phyloP scores from a whole-genome alignment of 768 basidiomycete genomes.

The Tricholoma terreum region DNA sequence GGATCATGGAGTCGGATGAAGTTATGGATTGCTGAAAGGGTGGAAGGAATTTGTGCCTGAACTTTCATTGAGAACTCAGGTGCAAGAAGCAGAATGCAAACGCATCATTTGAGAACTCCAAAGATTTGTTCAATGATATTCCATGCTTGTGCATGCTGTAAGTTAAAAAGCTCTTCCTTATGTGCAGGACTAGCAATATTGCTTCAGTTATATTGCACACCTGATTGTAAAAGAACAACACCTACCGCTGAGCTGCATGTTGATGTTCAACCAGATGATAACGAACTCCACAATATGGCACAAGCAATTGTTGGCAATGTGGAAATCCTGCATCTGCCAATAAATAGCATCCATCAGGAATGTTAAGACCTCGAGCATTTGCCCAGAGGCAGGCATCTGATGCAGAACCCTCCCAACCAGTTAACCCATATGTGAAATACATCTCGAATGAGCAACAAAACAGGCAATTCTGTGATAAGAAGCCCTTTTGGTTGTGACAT shows the following conservation, averaged over 20 bases:
- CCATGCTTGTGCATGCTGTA: too few relatives aligned
- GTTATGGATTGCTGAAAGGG: constrained; percentile 29
- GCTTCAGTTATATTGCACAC: too few relatives aligned
- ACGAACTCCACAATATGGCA: constrained; percentile 32
- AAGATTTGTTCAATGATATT: constrained; percentile 36
- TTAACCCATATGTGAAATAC: constrained; percentile 22
- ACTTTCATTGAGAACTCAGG: too few relatives aligned
- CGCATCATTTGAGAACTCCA: constrained; percentile 27
- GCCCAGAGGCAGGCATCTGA: constrained; percentile 21
- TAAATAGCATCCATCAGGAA: constrained; percentile 29
- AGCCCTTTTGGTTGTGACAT: too few relatives aligned
- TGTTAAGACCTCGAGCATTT: constrained; percentile 21
- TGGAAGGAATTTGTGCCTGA: constrained; percentile 26
- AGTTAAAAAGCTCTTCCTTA: constrained; percentile 34
- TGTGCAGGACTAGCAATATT: constrained; percentile 24
- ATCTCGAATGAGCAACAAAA: constrained; percentile 25
- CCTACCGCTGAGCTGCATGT: constrained; percentile 11
- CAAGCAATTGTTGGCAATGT: constrained; percentile 26
- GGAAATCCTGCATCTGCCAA: constrained; percentile 36
- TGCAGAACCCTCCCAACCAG: constrained; percentile 29
- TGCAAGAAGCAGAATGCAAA: constrained; percentile 14
- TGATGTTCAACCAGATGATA: constrained; percentile 31
- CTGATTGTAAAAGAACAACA: not conserved
- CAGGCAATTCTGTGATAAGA: too few relatives aligned
- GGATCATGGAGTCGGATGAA: constrained; percentile 23